Base-by-base conservation (phyloP, 768 basidiomycete genomes). In the Collybia mongolica region DNA sequence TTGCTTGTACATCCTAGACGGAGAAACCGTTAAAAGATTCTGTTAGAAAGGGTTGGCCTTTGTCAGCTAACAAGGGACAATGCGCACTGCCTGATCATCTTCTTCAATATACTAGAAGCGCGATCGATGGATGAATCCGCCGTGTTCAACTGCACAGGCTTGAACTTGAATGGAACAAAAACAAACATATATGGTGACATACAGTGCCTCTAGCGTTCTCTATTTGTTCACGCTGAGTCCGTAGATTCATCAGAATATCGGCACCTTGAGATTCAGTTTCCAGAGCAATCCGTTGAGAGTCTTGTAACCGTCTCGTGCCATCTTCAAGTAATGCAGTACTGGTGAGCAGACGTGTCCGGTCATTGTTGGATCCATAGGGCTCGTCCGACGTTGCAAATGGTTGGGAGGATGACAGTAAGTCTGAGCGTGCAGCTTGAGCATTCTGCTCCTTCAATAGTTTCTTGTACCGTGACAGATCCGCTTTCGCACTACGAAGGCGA, bases 241-340 rank as follows among this genome's bases (percentile, higher is more conserved):
- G 72, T 54, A 99, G 74, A 65, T 89, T 93, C 64, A 84, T 67
- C 56, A 99, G 65, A 57, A 99, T 98, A 59, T 93, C 93, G 9
- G 93, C 87, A 7, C 97, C 97, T 39, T 98, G 87, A 62, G 90
- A 86, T 71, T 98, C 97, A 11, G 97, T 98, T 75, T 99, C 96
- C 26, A 99, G 72, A 8, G 96, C 96, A 36, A 98, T 81, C 19
- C 93, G 80, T 52, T 97, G 94, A 17, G 88, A 90, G 52, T 98
- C 94, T 56, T 93, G 86, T 46, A 99, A 68, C 36, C 97, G 77
- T 53, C 86, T 80, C 2, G 86, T 79, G 2, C 96, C 94, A 58
- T 97, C 91, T 57, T 90, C 87, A 23, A 99, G 73, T 41, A 86
- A 70, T 43, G 84, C 66, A 0, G 89, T 93, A 1, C 92, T 92